These are phyloP conservation scores for Cucumis hystrix DNA, from an alignment of 306 rosid species.

Conservation along the genomic window DNA sequence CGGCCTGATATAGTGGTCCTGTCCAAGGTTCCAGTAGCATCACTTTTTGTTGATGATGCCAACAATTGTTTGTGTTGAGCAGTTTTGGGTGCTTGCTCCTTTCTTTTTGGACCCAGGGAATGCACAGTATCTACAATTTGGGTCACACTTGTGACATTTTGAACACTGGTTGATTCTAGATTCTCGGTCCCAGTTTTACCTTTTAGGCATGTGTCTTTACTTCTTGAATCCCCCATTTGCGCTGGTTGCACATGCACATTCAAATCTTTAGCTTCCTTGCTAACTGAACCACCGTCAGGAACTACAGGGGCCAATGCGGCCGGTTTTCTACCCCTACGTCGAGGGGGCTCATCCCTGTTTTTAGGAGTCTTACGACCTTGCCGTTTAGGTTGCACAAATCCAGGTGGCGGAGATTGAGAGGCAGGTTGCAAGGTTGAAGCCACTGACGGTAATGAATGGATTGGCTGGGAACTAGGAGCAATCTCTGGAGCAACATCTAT, in stretches of 20 bases:
- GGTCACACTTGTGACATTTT: constrained; percentile 27
- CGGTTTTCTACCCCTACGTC: constrained; percentile 68
- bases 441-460: constrained; percentile 18
- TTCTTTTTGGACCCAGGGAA: constrained; percentile 49
- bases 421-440: constrained; percentile 27
- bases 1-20: constrained; percentile 49
- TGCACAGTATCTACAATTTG: constrained; percentile 34
- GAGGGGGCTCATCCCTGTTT: constrained; percentile 56
- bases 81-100: constrained; percentile 42
- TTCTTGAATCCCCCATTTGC: constrained; percentile 27
- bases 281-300: constrained; percentile 26
- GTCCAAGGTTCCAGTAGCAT: constrained; percentile 52
- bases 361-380: constrained; percentile 66
- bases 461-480: constrained; percentile 26
- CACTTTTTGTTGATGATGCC: constrained; percentile 27
- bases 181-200: constrained; percentile 30
- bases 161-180: constrained; percentile 29
- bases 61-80: constrained; percentile 45
- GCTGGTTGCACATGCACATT: constrained; percentile 29
- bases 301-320: constrained; percentile 23
- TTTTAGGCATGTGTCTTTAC: constrained; percentile 26
- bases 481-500: constrained; percentile 25
- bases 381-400: constrained; percentile 43
- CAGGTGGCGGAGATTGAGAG: constrained; percentile 32
- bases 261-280: constrained; percentile 31